Percentiles rank a stretch among this genome's conserved stretches.
Evolutionary conservation across 2,329 filamentous ascomycete genomes (phyloP).

Genomic region (Cladosporium halotolerans): DNA sequence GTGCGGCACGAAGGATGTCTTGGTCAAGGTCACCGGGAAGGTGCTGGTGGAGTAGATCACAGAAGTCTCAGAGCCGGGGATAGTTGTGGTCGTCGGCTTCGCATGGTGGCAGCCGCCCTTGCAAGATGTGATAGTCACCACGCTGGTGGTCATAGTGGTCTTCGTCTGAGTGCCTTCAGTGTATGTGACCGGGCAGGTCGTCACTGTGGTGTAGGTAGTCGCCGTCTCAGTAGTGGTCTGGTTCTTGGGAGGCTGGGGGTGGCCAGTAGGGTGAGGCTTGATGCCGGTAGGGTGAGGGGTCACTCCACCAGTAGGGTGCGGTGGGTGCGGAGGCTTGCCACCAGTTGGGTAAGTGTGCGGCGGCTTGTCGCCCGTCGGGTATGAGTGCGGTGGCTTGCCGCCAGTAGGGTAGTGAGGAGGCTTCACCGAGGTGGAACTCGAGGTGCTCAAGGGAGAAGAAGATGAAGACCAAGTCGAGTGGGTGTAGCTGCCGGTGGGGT

Average conservation of each 20-base stretch:
- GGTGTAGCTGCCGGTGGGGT: constrained; percentile 3
- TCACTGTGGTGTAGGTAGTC: constrained; percentile 10
- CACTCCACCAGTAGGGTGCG: background rate
- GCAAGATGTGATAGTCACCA: constrained; percentile 9
- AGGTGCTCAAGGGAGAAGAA: background rate
- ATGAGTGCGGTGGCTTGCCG: background rate
- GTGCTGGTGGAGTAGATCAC: constrained; percentile 8
- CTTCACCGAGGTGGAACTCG: constrained; percentile 1
- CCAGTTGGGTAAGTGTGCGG: background rate
- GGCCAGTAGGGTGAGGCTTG: background rate
- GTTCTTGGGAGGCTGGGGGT: constrained; percentile 7
- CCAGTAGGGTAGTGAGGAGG: constrained; percentile 3
- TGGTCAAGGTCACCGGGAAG: constrained; percentile 4
- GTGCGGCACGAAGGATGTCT: constrained; percentile 10
- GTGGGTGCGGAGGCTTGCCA: background rate
- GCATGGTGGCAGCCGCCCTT: constrained; percentile 4
- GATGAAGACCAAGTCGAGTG: constrained; percentile 1
- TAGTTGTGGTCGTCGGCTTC: constrained; percentile 5
- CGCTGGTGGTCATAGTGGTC: constrained; percentile 10
- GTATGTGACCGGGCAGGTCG: constrained; percentile 10
- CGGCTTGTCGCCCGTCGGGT: background rate
- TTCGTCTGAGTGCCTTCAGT: constrained; percentile 5
- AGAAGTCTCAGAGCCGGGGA: constrained; percentile 5
- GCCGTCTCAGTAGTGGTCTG: constrained; percentile 8
- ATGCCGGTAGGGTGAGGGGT: background rate